Base-by-base conservation (phyloP, 306 rosid genomes). In the Crotalaria pallida region DNA sequence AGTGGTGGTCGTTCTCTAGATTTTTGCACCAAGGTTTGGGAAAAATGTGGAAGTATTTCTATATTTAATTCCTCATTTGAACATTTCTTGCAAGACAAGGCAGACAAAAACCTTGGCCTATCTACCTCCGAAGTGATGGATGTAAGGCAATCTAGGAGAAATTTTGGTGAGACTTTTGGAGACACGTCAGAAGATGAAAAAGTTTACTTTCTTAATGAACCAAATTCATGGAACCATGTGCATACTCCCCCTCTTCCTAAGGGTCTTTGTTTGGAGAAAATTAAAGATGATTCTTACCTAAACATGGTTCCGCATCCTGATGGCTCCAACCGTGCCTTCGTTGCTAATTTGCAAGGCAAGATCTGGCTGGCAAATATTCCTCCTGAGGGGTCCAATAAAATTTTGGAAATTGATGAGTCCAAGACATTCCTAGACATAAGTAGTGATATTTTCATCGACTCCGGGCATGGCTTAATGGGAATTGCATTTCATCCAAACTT, bases 401-500 rank as follows among this genome's bases (percentile, higher is more conserved):
- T 52, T 36, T 31, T 79, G 72, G 52, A 40, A 41, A 45, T 81
- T 51, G 63, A 63, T 53, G 76, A 76, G 38, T 74, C 82, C 47
- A 74, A 51, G 9, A 74, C 84, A 24, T 84, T 81, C 63, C 29
- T 81, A 24, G 86, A 76, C 56, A 40, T 79, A 22, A 63, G 76
- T 29, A 76, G 65, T 33, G 3, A 60, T 16, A 58, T 81, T 60
- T 63, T 75, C 13, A 69, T 33, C 38, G 88, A 75, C 18, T 13
- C 66, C 38, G 38, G 41, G 15, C 81, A 79, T 43, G 84, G 83
- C 12, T 36, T 74, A 33, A 71, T 79, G 76, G 67, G 88, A 15
- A 75, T 84, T 75, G 78, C 82, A 58, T 81, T 84, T 76, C 86
- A 79, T 69, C 89, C 84, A n/a, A 76, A 79, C 69, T 79, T 72